These are phyloP conservation scores for Vaccinium myrtillus DNA, from an alignment of 148 eudicot species.

Conservation along the genomic window DNA sequence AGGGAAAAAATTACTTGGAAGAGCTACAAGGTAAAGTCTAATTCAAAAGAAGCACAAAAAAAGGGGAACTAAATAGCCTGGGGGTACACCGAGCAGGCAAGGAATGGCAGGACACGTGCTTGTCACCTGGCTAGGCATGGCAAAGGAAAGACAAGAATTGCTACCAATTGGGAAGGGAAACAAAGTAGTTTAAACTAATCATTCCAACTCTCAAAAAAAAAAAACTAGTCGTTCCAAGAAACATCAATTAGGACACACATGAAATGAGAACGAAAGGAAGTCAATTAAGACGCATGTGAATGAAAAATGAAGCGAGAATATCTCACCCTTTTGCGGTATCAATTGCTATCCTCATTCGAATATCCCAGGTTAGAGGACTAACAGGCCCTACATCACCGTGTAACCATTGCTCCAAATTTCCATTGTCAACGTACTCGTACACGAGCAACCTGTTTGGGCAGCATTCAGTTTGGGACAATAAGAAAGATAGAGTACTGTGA, in stretches of 20 bases:
- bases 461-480: not conserved
- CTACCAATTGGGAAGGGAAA: not conserved
- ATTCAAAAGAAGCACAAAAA: not conserved
- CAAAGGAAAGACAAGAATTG: not conserved
- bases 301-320: constrained; percentile 4
- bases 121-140: too few relatives aligned
- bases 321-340: constrained; percentile 95
- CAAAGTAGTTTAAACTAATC: constrained; percentile 1
- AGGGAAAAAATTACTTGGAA: not conserved
- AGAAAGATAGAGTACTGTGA: not conserved
- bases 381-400: constrained; percentile 81
- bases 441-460: constrained; percentile 68
- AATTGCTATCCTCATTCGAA: constrained; percentile 73
- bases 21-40: not conserved
- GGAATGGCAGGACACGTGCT: too few relatives aligned
- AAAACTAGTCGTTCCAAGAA: not conserved
- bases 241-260: not conserved
- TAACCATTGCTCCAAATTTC: constrained; percentile 96
- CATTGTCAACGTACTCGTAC: constrained; percentile 84
- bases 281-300: not conserved
- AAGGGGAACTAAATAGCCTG: not conserved
- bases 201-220: too few relatives aligned
- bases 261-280: not conserved
- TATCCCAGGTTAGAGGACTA: constrained; percentile 86
- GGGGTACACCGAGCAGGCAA: too few relatives aligned